Evolutionary conservation across 768 basidiomycete species (phyloP), one percentile per base, ranked within the genome.

Genomic region (Boletus rex-veris): DNA sequence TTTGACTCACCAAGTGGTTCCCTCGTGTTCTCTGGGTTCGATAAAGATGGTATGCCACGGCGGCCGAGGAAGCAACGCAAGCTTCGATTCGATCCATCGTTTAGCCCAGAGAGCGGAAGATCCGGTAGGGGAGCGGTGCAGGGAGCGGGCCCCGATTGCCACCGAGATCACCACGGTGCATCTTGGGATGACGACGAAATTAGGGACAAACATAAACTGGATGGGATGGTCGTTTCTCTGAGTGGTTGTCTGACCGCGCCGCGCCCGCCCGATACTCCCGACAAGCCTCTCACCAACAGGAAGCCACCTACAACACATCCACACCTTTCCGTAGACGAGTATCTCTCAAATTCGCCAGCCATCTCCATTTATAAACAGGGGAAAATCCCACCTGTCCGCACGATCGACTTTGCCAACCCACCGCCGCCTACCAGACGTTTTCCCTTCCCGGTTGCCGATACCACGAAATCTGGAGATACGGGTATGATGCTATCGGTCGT

Each of bases 351-450:
- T 28, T 52, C 37, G 5, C 36, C 49, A 11, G 18, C 24, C 50
- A 16, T 6, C 44, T 37, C 40, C 7, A 18, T n/a, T 3, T 36
- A 47, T 28, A 38, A 5, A 9, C 45, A 24, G 14, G 18, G 46
- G 16, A 46, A 54, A 18, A 19, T 26, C 14, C 28, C 38, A 10
- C 48, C 60, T 6, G 50, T 61, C 15, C 63, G 59, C 21, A 53
- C 56, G 37, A 70, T 71, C 52, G 70, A 69, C 53, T 70, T 71
- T 48, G 68, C 68, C 19, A 58, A 58, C 28, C 43, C 55, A 5
- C 57, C 63, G 4, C 48, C 57, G 10, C 48, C 50, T 3, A 50
- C 24, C 31, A 52, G 54, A 45, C 61, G 58, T 16, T 38, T 37
- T 24, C 59, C 58, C n/a, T 54, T 64, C 35, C 56, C 50, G 26